Conservation (phyloP, 2,329 filamentous ascomycete species). For the Apiospora kogelbergensis region DNA sequence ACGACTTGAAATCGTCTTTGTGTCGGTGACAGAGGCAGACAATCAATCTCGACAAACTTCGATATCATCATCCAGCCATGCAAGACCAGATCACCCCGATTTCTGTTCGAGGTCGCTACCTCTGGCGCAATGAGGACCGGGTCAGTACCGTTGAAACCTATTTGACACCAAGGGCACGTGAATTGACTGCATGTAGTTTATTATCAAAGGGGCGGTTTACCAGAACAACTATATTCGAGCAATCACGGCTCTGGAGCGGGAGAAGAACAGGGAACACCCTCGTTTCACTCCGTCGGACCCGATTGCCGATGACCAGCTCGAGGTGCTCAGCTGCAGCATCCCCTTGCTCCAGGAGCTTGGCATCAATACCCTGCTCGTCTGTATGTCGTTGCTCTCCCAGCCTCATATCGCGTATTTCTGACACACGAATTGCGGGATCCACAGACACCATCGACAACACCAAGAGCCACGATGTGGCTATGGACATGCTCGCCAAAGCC, state of each 20-base stretch:
- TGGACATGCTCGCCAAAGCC: slow-evolving; percentile 22
- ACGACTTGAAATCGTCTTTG: too few relatives aligned
- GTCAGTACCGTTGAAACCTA: slow-evolving; percentile 12
- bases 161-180: background rate
- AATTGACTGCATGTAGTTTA: slow-evolving; percentile 20
- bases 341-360: slow-evolving; percentile 25
- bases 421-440: too few relatives aligned
- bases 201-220: slow-evolving; percentile 26
- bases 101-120: slow-evolving; percentile 21
- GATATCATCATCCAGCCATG: background rate
- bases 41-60: too few relatives aligned
- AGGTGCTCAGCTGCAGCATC: slow-evolving; percentile 21
- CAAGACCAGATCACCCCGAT: slow-evolving; percentile 14
- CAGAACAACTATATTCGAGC: slow-evolving; percentile 5
- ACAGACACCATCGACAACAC: slow-evolving; percentile 20
- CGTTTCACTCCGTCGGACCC: slow-evolving; percentile 16
- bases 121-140: slow-evolving; percentile 21
- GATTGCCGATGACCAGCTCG: slow-evolving; percentile 20
- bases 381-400: too few relatives aligned
- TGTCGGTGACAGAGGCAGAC: too few relatives aligned
- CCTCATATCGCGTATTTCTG: too few relatives aligned
- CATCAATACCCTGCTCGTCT: slow-evolving; percentile 27
- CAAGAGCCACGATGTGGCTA: slow-evolving; percentile 23
- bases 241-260: background rate
- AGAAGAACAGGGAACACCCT: background rate